These are phyloP conservation scores for Apiospora hydei DNA, from an alignment of 2,329 filamentous ascomycete species.

Conservation along the genomic window DNA sequence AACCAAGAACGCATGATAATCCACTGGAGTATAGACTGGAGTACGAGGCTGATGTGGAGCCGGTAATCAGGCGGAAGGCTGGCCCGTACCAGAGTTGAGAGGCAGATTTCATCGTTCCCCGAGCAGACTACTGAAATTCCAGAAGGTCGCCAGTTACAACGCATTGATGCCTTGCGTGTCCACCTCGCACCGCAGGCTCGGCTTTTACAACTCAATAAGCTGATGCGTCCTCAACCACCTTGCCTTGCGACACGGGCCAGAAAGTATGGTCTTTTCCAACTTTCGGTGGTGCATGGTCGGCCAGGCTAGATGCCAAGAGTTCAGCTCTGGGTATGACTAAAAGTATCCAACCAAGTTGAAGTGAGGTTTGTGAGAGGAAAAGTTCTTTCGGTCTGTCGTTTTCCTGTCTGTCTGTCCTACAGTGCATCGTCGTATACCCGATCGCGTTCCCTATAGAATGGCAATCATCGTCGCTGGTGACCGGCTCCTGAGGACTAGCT, in stretches of 20 bases:
- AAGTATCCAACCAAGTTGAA: conserved; percentile 9
- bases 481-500: background rate
- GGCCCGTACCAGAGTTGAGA: conserved; percentile 5
- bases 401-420: background rate
- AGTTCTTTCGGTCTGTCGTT: background rate
- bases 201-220: background rate
- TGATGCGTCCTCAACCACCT: conserved; percentile 3
- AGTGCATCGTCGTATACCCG: background rate
- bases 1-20: background rate
- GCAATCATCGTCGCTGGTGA: conserved; percentile 1
- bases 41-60: conserved; percentile 20
- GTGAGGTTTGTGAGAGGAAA: background rate
- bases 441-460: background rate
- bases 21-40: background rate
- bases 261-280: background rate
- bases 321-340: conserved; percentile 7
- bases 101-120: conserved; percentile 4
- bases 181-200: background rate
- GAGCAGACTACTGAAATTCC: conserved; percentile 7
- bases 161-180: conserved; percentile 14
- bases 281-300: background rate
- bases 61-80: conserved; percentile 17
- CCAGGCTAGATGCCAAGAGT: background rate
- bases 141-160: conserved; percentile 15
- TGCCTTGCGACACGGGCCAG: background rate